Conservation (phyloP, 805 yeast species). For the Candida railenensis region DNA sequence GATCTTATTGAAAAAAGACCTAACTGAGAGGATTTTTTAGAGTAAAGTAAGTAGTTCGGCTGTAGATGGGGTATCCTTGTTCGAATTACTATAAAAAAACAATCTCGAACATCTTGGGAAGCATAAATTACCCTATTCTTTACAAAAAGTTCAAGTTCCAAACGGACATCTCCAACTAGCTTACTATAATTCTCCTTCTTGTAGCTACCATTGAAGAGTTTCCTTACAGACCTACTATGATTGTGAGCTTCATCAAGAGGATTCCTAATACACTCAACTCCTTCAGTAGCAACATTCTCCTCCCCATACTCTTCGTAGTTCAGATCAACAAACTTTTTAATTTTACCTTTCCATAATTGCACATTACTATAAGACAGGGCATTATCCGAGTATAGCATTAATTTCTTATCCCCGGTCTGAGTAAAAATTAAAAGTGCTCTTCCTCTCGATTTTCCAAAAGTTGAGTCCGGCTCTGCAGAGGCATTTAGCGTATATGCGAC, state of each 20-base stretch:
- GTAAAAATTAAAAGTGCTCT: too few species aligned
- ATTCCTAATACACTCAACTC: not conserved
- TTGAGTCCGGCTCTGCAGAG: too few species aligned
- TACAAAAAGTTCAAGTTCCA: not conserved
- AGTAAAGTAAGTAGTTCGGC: not conserved
- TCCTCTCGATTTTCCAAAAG: too few species aligned
- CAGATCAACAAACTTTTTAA: not conserved
- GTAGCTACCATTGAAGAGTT: not conserved
- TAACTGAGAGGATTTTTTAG: not conserved
- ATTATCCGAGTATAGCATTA: constrained; percentile 48
- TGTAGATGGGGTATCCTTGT: not conserved
- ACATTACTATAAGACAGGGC: constrained; percentile 35
- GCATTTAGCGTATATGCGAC: too few species aligned
- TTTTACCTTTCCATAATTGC: not conserved
- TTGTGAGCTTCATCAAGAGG: not conserved
- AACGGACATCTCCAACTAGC: not conserved
- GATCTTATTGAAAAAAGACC: not conserved
- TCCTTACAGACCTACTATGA: not conserved
- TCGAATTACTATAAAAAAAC: not conserved
- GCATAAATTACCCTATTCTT: not conserved
- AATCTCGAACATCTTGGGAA: not conserved
- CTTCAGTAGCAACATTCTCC: not conserved
- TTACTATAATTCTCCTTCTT: not conserved
- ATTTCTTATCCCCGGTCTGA: too few species aligned
- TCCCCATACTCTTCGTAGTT: not conserved